phyloP scores from a whole-genome alignment of 805 yeast species.

The Grigorovia transvaalensis region DNA sequence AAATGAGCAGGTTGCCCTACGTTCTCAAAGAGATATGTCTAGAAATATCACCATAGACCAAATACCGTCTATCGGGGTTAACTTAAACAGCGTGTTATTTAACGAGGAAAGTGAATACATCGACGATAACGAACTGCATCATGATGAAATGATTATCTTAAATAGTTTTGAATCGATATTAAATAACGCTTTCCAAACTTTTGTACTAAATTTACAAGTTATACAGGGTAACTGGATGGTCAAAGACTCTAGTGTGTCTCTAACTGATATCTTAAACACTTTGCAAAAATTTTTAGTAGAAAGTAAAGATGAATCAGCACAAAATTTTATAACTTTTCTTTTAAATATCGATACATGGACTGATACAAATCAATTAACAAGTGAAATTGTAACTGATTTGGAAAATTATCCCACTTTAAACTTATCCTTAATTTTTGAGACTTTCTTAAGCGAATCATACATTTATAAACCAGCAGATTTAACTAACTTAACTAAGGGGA shows the following conservation, averaged over 20 bases:
- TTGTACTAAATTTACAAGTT: slow-evolving; percentile 49
- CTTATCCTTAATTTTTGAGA: not conserved
- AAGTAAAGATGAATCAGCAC: slow-evolving; percentile 39
- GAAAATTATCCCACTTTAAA: not conserved
- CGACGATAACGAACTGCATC: slow-evolving; percentile 7
- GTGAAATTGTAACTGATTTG: not conserved
- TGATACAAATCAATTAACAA: not conserved
- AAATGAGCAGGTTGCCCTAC: slow-evolving; percentile 26
- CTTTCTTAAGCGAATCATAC: not conserved
- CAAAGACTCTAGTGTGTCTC: slow-evolving; percentile 14
- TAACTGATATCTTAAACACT: slow-evolving; percentile 16
- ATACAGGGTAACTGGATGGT: slow-evolving; percentile 31
- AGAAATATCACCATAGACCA: slow-evolving; percentile 33
- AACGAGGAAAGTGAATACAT: slow-evolving; percentile 14
- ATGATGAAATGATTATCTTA: not conserved
- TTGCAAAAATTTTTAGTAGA: slow-evolving; percentile 28
- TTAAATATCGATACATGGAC: not conserved
- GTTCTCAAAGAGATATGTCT: slow-evolving; percentile 41
- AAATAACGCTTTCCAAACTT: slow-evolving; percentile 35
- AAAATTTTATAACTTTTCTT: slow-evolving; percentile 32
- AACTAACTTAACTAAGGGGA: not conserved
- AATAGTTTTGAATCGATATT: slow-evolving; percentile 26
- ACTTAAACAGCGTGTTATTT: slow-evolving; percentile 27
- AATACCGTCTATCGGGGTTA: slow-evolving; percentile 32
- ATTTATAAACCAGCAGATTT: not conserved